Conservation (phyloP, 2,329 filamentous ascomycete species). For the Penicillium sp. region DNA sequence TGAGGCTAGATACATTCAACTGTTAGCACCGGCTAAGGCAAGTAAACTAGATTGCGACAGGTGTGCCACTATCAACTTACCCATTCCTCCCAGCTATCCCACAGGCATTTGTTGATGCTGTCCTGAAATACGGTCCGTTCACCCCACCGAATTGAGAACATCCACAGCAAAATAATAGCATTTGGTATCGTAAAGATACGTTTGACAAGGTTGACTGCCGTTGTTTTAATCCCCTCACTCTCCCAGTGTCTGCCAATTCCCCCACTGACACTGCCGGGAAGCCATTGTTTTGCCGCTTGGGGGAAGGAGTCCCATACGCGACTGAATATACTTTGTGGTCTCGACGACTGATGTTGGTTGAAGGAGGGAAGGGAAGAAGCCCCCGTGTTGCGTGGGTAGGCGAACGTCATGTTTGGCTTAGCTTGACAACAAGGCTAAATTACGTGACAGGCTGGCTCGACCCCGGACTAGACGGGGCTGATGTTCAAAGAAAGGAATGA, state of each 20-base stretch:
- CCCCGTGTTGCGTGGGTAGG: constrained; percentile 31
- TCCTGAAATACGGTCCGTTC: constrained; percentile 76
- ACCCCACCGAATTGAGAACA: constrained; percentile 76
- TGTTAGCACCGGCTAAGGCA: constrained; percentile 4
- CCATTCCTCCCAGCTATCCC: constrained; percentile 92
- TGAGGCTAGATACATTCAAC: constrained; percentile 58
- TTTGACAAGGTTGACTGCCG: constrained; percentile 15
- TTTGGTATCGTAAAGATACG: constrained; percentile 55
- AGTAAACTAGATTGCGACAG: background rate
- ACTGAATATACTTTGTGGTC: constrained; percentile 13
- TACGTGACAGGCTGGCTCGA: constrained; percentile 11
- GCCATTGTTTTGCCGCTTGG: constrained; percentile 24
- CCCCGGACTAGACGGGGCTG: constrained; percentile 17
- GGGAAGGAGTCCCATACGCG: constrained; percentile 23
- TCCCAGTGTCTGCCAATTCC: constrained; percentile 10
- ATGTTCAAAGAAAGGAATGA: constrained; percentile 19
- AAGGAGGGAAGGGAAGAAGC: constrained; percentile 29
- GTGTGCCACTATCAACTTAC: constrained; percentile 50
- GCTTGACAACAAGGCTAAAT: constrained; percentile 12
- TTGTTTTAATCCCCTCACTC: constrained; percentile 18
- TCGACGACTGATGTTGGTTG: constrained; percentile 15
- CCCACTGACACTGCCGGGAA: constrained; percentile 16
- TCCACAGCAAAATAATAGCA: constrained; percentile 70
- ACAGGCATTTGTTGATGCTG: constrained; percentile 70
- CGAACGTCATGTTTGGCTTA: constrained; percentile 36